These are phyloP conservation scores for Alisma plantagoaquatica DNA, from an alignment of 106 monocot genomes.

Conservation along the genomic window DNA sequence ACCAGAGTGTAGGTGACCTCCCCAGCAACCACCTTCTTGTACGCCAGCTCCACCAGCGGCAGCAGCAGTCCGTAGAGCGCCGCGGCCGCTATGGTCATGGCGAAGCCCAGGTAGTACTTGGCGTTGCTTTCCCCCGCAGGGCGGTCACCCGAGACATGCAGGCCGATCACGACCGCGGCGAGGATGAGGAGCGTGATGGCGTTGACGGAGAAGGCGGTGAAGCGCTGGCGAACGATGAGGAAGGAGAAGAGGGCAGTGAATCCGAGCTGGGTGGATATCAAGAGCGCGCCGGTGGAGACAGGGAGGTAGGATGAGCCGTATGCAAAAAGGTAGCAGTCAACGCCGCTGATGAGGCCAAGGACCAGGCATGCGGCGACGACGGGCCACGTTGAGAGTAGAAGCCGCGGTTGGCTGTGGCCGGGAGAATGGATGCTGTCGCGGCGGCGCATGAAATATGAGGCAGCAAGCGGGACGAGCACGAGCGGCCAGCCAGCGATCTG, in stretches of 20 bases:
- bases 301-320: conserved; percentile 10
- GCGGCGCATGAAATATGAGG: conserved; percentile 12
- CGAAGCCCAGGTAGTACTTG: conserved; percentile 11
- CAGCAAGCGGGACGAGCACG: conserved; percentile 23
- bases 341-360: conserved; percentile 27
- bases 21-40: conserved; percentile 13
- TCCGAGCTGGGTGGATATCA: conserved; percentile 10
- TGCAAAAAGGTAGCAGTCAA: conserved; percentile 9
- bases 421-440: background rate
- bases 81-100: conserved; percentile 6
- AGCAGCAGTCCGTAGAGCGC: conserved; percentile 24
- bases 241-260: conserved; percentile 15
- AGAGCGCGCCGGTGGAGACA: conserved; percentile 8
- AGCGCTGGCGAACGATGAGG: conserved; percentile 12
- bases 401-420: background rate
- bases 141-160: background rate
- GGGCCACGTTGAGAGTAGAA: conserved; percentile 1
- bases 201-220: conserved; percentile 17
- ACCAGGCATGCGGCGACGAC: conserved; percentile 3
- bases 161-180: conserved; percentile 10
- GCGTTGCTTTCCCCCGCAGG: conserved; percentile 2
- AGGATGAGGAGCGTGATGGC: conserved; percentile 10
- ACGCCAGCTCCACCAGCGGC: conserved; percentile 38
- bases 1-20: conserved; percentile 21
- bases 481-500: conserved; percentile 43